These are phyloP conservation scores for Cyberlindnera nakhonratchasimensis DNA, from an alignment of 805 yeast genomes.

Conservation along the genomic window DNA sequence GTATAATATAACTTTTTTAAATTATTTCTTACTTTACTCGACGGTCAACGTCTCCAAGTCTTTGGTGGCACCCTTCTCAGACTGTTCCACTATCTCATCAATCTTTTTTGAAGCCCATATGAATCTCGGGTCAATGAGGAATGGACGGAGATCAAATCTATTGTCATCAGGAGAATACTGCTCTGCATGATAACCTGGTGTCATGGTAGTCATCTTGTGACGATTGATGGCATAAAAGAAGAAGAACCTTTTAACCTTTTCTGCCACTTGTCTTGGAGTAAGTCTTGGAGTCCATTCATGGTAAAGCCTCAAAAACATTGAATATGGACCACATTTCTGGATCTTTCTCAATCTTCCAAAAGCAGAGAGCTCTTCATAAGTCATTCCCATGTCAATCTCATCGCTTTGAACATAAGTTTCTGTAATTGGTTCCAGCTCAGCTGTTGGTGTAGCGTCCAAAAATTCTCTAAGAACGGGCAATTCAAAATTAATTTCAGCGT, in stretches of 20 bases:
- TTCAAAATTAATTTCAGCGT: slow-evolving; percentile 66
- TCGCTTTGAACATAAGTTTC: slow-evolving; percentile 90
- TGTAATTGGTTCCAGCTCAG: slow-evolving; percentile 96
- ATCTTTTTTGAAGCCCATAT: slow-evolving; percentile 88
- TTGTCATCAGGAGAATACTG: slow-evolving; percentile 98
- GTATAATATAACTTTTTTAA: not conserved
- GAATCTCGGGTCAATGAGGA: slow-evolving; percentile 84
- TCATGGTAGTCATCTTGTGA: slow-evolving; percentile 95
- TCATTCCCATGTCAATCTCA: slow-evolving; percentile 97
- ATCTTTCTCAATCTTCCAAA: slow-evolving; percentile 91
- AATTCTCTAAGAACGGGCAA: slow-evolving; percentile 77
- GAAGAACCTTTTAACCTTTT: slow-evolving; percentile 88
- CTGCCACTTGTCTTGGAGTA: slow-evolving; percentile 82
- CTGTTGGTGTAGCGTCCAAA: slow-evolving; percentile 92
- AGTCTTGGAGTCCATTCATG: slow-evolving; percentile 90
- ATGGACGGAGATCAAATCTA: slow-evolving; percentile 94
- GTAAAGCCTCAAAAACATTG: slow-evolving; percentile 84
- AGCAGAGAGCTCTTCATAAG: slow-evolving; percentile 86
- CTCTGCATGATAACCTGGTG: slow-evolving; percentile 97
- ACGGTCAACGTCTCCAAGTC: slow-evolving; percentile 41
- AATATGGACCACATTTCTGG: slow-evolving; percentile 93
- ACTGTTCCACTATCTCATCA: slow-evolving; percentile 67
- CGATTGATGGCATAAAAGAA: slow-evolving; percentile 93
- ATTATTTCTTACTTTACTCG: slow-evolving; percentile 31
- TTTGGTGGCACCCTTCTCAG: slow-evolving; percentile 38